Percentiles rank a stretch among this genome's conserved stretches.
Conservation (phyloP, 441 rosid species). For the Jatropha podagrica region DNA sequence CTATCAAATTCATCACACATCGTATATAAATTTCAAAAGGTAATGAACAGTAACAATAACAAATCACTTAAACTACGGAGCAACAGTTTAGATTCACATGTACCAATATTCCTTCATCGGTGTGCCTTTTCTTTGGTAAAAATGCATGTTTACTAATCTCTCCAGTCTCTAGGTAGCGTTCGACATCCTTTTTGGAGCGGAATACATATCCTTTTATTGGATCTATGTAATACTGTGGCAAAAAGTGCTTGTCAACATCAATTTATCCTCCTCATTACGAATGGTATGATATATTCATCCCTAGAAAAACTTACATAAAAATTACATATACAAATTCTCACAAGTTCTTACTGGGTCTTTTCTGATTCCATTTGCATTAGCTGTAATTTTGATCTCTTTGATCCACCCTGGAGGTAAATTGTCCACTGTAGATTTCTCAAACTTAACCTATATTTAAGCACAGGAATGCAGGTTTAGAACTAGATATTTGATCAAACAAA, state of each 20-base stretch:
- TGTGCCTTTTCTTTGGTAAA: constrained; percentile 21
- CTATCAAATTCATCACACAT: not conserved
- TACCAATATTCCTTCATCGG: constrained; percentile 26
- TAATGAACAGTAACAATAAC: constrained; percentile 4
- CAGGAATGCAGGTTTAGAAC: constrained; percentile 2
- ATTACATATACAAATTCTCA: not conserved
- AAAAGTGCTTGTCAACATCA: constrained; percentile 6
- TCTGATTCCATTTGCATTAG: constrained; percentile 23
- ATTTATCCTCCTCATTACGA: not conserved
- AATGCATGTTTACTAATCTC: constrained; percentile 31
- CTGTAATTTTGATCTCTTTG: constrained; percentile 36
- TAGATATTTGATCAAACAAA: not conserved
- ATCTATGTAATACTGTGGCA: constrained; percentile 45
- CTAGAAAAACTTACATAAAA: not conserved
- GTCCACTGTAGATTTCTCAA: constrained; percentile 25
- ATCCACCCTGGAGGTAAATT: constrained; percentile 53
- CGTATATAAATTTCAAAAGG: not conserved
- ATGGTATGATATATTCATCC: not conserved
- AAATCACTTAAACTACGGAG: not conserved
- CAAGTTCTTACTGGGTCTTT: constrained; percentile 37
- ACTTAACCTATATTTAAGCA: constrained; percentile 29
- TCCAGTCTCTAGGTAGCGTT: constrained; percentile 43
- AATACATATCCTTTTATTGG: constrained; percentile 43
- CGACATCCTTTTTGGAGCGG: constrained; percentile 38
- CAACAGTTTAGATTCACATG: constrained; percentile 17